A percentile compares a stretch with the other conserved stretches of the same genome.
Conservation (phyloP, 495 filamentous ascomycete species). For the Astrocystis sublimbata region DNA sequence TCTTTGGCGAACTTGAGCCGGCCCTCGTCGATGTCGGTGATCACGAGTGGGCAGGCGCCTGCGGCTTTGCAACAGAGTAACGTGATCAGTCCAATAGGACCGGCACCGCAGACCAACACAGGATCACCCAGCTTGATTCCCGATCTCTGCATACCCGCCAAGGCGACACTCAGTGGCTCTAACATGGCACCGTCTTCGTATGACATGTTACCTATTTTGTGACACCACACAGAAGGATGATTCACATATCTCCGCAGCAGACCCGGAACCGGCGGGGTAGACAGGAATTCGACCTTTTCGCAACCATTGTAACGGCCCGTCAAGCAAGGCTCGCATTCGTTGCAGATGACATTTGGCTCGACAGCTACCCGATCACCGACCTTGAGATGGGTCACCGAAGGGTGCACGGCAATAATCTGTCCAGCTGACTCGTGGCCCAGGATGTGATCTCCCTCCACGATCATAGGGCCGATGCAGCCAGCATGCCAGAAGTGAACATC, state of each 20-base stretch:
- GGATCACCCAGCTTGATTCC: slow-evolving; percentile 78
- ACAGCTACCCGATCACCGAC: slow-evolving; percentile 86
- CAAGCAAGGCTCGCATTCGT: slow-evolving; percentile 83
- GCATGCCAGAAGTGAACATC: slow-evolving; percentile 97
- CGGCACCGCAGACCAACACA: slow-evolving; percentile 83
- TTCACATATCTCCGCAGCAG: slow-evolving; percentile 89
- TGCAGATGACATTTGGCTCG: slow-evolving; percentile 89
- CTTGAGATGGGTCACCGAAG: slow-evolving; percentile 72
- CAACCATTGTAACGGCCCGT: slow-evolving; percentile 93
- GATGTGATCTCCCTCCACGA: slow-evolving; percentile 82
- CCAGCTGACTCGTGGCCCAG: slow-evolving; percentile 93
- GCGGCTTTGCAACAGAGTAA: slow-evolving; percentile 79
- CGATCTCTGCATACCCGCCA: slow-evolving; percentile 80
- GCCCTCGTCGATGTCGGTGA: slow-evolving; percentile 90
- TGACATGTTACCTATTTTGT: slow-evolving; percentile 87
- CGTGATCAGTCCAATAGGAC: slow-evolving; percentile 86
- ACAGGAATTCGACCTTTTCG: slow-evolving; percentile 78
- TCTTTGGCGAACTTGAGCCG: slow-evolving; percentile 80
- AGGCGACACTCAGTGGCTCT: slow-evolving; percentile 81
- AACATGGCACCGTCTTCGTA: slow-evolving; percentile 86
- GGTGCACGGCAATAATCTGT: slow-evolving; percentile 75
- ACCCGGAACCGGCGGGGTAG: slow-evolving; percentile 86
- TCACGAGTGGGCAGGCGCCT: slow-evolving; percentile 81
- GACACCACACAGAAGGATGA: slow-evolving; percentile 88
- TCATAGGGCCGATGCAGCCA: slow-evolving; percentile 92